These are phyloP conservation scores for Aspergillus sparsus DNA, from an alignment of 495 filamentous ascomycete species.

Conservation along the genomic window DNA sequence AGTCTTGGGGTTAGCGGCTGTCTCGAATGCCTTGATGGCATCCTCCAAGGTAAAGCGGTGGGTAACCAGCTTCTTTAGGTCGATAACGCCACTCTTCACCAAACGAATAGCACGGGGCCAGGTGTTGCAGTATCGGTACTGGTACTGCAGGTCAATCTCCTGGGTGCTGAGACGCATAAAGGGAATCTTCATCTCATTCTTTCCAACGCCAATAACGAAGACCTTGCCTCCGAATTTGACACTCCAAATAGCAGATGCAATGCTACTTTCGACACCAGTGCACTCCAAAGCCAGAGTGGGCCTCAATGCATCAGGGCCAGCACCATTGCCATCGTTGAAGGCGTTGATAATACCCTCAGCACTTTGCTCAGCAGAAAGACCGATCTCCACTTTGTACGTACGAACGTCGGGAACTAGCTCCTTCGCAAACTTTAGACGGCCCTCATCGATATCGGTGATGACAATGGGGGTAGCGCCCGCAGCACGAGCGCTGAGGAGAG, in stretches of 20 bases:
- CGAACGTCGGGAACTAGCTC: conserved; percentile 69
- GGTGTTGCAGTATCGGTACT: conserved; percentile 93
- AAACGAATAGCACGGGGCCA: conserved; percentile 93
- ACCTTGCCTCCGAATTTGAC: conserved; percentile 93
- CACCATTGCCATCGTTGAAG: conserved; percentile 44
- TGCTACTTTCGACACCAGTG: conserved; percentile 87
- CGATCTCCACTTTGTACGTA: conserved; percentile 74
- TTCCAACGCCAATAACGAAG: conserved; percentile 89
- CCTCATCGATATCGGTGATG: conserved; percentile 90
- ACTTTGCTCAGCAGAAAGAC: conserved; percentile 66
- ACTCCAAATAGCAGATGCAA: conserved; percentile 81
- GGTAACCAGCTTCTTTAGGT: conserved; percentile 79
- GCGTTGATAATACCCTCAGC: conserved; percentile 63
- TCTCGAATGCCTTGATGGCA: conserved; percentile 84
- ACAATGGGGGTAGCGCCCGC: conserved; percentile 84
- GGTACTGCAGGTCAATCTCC: conserved; percentile 92
- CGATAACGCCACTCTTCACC: conserved; percentile 76
- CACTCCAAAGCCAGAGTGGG: conserved; percentile 82
- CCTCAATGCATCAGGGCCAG: conserved; percentile 66
- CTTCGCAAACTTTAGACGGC: conserved; percentile 79
- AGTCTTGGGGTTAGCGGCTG: conserved; percentile 80
- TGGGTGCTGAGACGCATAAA: conserved; percentile 89
- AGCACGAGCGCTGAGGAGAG: conserved; percentile 75
- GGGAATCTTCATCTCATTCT: conserved; percentile 89
- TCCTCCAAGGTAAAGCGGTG: conserved; percentile 86